Percentiles rank a stretch among this genome's conserved stretches.
These are phyloP conservation scores for Leccinum truebloodii DNA, from an alignment of 768 basidiomycete species.

Conservation along the genomic window DNA sequence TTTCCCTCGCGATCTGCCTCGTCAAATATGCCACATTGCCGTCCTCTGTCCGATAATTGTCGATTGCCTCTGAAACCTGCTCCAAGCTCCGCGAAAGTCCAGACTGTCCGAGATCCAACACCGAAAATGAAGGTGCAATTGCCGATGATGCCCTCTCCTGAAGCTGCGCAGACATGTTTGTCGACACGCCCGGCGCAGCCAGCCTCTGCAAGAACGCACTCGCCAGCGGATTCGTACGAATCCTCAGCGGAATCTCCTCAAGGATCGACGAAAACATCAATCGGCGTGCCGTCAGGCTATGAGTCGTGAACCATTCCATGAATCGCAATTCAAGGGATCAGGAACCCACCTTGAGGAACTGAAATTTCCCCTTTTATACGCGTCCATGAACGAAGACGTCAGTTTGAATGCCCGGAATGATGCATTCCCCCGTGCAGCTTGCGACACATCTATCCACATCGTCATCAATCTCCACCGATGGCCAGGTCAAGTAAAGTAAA, in stretches of 20 bases:
- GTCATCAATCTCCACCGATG: conserved; percentile 7
- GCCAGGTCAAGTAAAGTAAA: conserved; percentile 19
- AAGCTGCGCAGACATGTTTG: conserved; percentile 39
- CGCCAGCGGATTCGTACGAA: conserved; percentile 80
- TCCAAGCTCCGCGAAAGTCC: conserved; percentile 77
- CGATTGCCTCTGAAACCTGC: conserved; percentile 82
- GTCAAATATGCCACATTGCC: conserved; percentile 87
- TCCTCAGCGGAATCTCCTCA: conserved; percentile 81
- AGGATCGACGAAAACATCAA: conserved; percentile 86
- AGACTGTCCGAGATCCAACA: conserved; percentile 68
- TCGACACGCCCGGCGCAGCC: conserved; percentile 42
- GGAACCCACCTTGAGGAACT: conserved; percentile 72
- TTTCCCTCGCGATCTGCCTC: conserved; percentile 88
- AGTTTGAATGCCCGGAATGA: conserved; percentile 89
- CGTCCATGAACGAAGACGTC: conserved; percentile 76
- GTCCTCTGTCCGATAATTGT: conserved; percentile 86
- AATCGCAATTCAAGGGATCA: background rate
- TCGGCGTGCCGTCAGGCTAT: conserved; percentile 74
- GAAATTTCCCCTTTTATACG: conserved; percentile 82
- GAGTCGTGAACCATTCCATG: conserved; percentile 14
- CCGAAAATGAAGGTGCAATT: conserved; percentile 62
- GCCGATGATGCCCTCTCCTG: conserved; percentile 41
- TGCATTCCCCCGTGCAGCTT: conserved; percentile 78
- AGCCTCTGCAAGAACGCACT: conserved; percentile 76
- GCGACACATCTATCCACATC: conserved; percentile 62